phyloP scores from a whole-genome alignment of 495 filamentous ascomycete genomes.

The Trichoderma virens region DNA sequence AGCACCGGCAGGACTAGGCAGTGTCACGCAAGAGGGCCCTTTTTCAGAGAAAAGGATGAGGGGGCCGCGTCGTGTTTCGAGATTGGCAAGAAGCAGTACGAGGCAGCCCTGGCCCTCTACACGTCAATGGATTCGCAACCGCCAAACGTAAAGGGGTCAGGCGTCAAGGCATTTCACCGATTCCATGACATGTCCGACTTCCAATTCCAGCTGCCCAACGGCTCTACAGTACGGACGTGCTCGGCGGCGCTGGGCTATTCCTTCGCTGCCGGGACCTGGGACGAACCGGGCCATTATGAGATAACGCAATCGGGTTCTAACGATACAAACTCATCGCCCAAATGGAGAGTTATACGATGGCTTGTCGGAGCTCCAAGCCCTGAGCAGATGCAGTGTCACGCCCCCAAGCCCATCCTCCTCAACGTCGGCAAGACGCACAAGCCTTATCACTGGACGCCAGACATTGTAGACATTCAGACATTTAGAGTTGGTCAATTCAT shows the following conservation, averaged over 20 bases:
- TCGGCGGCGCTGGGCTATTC: slow-evolving; percentile 89
- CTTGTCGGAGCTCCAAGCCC: slow-evolving; percentile 63
- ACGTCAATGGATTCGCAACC: slow-evolving; percentile 41
- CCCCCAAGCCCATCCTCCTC: slow-evolving; percentile 78
- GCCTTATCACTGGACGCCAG: slow-evolving; percentile 88
- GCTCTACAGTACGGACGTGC: slow-evolving; percentile 64
- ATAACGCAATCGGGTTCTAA: slow-evolving; percentile 81
- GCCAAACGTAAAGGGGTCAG: slow-evolving; percentile 46
- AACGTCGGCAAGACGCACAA: slow-evolving; percentile 73
- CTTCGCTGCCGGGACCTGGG: slow-evolving; percentile 91
- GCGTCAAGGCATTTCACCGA: slow-evolving; percentile 65
- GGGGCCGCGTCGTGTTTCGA: slow-evolving; percentile 76
- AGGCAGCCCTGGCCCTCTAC: slow-evolving; percentile 58
- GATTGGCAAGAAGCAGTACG: slow-evolving; percentile 66
- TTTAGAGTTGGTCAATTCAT: slow-evolving; percentile 83
- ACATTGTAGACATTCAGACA: slow-evolving; percentile 87
- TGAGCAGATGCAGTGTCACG: slow-evolving; percentile 71
- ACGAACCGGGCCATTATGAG: slow-evolving; percentile 89
- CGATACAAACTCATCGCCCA: slow-evolving; percentile 65
- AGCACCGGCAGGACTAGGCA: slow-evolving; percentile 56
- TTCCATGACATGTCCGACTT: slow-evolving; percentile 71
- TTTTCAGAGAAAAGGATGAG: slow-evolving; percentile 60
- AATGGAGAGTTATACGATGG: slow-evolving; percentile 72
- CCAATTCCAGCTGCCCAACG: slow-evolving; percentile 67
- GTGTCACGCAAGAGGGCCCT: slow-evolving; percentile 82